Evolutionary conservation across 495 filamentous ascomycete genomes (phyloP), one percentile per base, ranked within the genome.

Genomic region (Xeromyces bisporus): DNA sequence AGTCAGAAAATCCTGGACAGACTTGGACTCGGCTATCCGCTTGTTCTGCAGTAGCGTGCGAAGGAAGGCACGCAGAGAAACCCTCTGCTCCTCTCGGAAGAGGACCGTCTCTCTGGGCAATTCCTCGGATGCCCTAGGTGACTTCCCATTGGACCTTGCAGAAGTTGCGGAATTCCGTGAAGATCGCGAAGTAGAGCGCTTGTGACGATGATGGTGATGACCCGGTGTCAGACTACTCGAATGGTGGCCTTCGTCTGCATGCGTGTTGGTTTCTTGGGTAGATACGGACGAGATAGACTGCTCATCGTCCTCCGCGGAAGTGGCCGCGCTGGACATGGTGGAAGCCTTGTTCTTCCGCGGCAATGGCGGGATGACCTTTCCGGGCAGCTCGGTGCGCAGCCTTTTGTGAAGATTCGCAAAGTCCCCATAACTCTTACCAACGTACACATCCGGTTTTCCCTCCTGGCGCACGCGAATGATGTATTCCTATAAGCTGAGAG

Each of bases 51-150:
- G 54, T 2, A 94, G 60, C 2, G 71, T 79, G 8, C 89, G 71
- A 12, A 97, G 55, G 47, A 89, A 96, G 3, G 91, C 87, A 25
- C 89, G 73, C 7, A 96, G 61, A 3, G 86, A 93, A 18, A 97
- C 77, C 35, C 89, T 70, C 52, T 97, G 89, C 36, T 76, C 80
- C 55, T 97, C 89, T 11, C 89, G 70, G 54, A 76, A 89, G 11
- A 97, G 66, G 0, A 76, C 57, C 2, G 75, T 56, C 32, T 56
- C 51, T 21, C 46, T 38, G 0, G 53, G 40, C 4, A 52, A 44
- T 2, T 69, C 67, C 6, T 53, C 41, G 6, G 75, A 75, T 10
- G 46, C 47, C 33, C 69, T 50, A 5, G 71, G 61, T 2, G 66
- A 69, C 25, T 42, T 52, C 18, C 48, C 40, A 24, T 27, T 15